phyloP scores from a whole-genome alignment of 768 basidiomycete genomes.

The Artomyces pyxidatus region DNA sequence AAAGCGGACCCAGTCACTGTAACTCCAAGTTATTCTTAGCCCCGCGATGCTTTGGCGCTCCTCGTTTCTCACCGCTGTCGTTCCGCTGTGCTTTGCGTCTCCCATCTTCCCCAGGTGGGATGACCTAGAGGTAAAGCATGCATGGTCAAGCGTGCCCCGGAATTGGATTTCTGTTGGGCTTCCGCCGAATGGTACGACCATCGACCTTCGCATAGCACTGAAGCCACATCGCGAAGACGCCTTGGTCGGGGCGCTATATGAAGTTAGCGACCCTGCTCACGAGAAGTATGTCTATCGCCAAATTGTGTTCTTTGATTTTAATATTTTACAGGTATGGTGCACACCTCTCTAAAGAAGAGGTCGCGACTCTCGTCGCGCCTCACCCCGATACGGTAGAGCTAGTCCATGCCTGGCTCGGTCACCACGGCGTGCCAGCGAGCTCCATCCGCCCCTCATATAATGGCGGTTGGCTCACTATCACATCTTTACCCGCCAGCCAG shows the following conservation, averaged over 20 bases:
- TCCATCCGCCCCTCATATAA: neutral
- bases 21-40: too few species aligned
- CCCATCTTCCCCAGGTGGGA: conserved; percentile 6
- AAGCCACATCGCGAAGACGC: conserved; percentile 7
- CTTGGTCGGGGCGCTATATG: conserved; percentile 7
- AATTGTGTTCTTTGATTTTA: too few species aligned
- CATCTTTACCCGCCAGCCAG: conserved; percentile 40
- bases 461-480: conserved; percentile 44
- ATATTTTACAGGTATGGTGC: neutral
- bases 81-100: neutral
- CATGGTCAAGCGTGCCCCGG: conserved; percentile 3
- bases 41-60: neutral
- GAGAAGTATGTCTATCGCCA: neutral
- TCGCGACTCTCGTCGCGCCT: conserved; percentile 2
- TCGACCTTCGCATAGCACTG: conserved; percentile 11
- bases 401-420: neutral
- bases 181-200: conserved; percentile 4
- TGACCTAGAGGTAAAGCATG: conserved; percentile 8
- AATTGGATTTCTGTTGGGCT: conserved; percentile 2
- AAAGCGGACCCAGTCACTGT: too few species aligned
- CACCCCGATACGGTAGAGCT: neutral
- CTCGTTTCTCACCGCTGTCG: neutral
- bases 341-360: neutral
- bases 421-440: neutral
- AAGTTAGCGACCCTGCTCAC: conserved; percentile 8